These are phyloP conservation scores for Elongisporangium prolatum DNA, from an alignment of 352 stramenopile genomes.

Conservation along the genomic window DNA sequence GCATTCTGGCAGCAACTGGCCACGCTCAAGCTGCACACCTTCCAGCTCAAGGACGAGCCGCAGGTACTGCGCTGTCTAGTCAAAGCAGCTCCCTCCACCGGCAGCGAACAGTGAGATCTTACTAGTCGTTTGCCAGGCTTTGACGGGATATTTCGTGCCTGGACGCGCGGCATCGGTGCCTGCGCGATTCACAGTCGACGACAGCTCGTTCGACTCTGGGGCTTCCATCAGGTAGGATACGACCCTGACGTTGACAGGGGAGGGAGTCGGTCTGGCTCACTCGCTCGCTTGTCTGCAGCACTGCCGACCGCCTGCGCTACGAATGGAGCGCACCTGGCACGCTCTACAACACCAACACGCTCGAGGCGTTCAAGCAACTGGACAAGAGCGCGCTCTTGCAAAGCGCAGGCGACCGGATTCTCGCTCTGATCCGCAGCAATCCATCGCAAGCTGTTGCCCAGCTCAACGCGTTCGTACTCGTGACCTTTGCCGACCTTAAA, in stretches of 20 bases:
- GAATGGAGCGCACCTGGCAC: slow-evolving; percentile 71
- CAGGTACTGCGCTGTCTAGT: slow-evolving; percentile 32
- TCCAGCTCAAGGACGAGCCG: slow-evolving; percentile 66
- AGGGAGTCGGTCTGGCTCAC: not conserved
- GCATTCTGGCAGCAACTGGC: slow-evolving; percentile 82
- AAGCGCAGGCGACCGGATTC: slow-evolving; percentile 26
- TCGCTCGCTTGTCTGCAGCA: slow-evolving; percentile 6
- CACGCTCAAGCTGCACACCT: slow-evolving; percentile 76
- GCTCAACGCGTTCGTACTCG: slow-evolving; percentile 84
- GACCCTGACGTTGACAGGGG: not conserved
- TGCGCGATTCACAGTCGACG: slow-evolving; percentile 66
- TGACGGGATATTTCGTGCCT: slow-evolving; percentile 66
- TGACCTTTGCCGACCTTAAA: slow-evolving; percentile 93
- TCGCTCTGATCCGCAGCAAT: slow-evolving; percentile 24
- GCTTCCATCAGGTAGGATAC: slow-evolving; percentile 1
- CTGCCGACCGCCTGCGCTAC: slow-evolving; percentile 54
- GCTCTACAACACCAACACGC: slow-evolving; percentile 83
- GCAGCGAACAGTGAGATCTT: not conserved
- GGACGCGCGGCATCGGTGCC: slow-evolving; percentile 56
- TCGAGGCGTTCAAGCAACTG: slow-evolving; percentile 85
- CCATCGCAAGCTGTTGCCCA: slow-evolving; percentile 23
- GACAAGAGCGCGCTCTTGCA: slow-evolving; percentile 79
- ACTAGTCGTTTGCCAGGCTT: slow-evolving; percentile 14
- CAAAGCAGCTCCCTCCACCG: no score
- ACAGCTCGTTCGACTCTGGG: slow-evolving; percentile 48